phyloP scores from a whole-genome alignment of 148 eudicot species.

The Suaeda aralocaspica region DNA sequence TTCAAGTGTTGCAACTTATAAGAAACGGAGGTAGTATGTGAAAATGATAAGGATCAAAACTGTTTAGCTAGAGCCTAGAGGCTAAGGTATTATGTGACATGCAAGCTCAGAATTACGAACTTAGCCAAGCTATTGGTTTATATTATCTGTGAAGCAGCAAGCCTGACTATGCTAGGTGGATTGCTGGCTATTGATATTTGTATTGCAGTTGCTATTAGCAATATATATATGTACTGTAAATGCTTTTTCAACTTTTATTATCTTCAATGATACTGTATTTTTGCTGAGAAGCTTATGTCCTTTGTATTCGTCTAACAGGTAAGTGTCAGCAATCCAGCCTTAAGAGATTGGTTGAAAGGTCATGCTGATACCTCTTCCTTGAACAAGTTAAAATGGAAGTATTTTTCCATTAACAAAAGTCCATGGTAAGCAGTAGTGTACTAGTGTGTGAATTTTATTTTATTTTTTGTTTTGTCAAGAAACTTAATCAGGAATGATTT shows the following conservation, averaged over 20 bases:
- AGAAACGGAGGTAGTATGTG: no score
- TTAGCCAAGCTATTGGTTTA: no score
- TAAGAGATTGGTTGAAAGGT: slow-evolving; percentile 79
- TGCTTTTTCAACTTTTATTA: background rate
- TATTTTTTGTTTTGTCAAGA: no score
- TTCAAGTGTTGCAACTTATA: no score
- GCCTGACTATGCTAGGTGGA: no score
- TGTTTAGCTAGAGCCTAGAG: no score
- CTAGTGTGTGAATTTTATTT: background rate
- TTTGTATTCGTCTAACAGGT: slow-evolving; percentile 37
- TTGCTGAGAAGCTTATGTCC: slow-evolving; percentile 6
- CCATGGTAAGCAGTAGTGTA: slow-evolving; percentile 59
- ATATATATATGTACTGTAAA: background rate
- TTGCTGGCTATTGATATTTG: no score
- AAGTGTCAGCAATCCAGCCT: slow-evolving; percentile 72
- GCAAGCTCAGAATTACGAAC: no score
- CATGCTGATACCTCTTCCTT: slow-evolving; percentile 55
- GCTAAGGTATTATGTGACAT: no score
- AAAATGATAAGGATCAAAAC: no score
- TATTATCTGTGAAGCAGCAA: background rate
- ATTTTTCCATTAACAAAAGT: slow-evolving; percentile 73
- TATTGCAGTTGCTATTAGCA: background rate
- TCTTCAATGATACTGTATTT: background rate
- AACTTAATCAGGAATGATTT: background rate
- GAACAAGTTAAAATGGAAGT: slow-evolving; percentile 72